Evolutionary conservation across 495 filamentous ascomycete species (phyloP).

Genomic region (Aspergillus egyptiacus): DNA sequence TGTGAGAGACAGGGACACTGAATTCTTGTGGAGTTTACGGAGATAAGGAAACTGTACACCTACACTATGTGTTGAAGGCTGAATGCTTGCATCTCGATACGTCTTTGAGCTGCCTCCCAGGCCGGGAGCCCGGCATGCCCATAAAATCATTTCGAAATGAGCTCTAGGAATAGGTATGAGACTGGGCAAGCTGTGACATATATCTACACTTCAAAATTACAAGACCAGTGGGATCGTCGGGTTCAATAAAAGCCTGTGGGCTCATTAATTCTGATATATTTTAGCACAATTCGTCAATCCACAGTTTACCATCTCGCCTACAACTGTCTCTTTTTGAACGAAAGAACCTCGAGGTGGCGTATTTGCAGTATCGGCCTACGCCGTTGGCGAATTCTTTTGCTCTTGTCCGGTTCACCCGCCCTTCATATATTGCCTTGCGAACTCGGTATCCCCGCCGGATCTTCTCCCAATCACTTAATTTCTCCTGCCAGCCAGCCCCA

Average conservation of each 20-base stretch:
- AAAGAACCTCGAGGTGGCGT: conserved; percentile 12
- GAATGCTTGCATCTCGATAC: background rate
- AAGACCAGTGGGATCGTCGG: background rate
- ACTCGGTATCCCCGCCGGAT: conserved; percentile 33
- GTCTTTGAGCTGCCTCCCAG: background rate
- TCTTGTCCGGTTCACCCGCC: conserved; percentile 31
- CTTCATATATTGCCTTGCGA: conserved; percentile 31
- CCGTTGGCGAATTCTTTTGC: conserved; percentile 26
- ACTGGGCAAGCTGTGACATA: conserved; percentile 5
- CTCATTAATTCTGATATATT: conserved; percentile 3
- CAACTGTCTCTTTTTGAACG: background rate
- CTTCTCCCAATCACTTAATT: conserved; percentile 36
- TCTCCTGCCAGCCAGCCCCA: conserved; percentile 41
- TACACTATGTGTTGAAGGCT: conserved; percentile 7
- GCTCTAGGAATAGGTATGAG: background rate
- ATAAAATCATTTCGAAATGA: background rate
- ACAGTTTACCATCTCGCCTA: background rate
- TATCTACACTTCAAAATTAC: background rate
- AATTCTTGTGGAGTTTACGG: conserved; percentile 37
- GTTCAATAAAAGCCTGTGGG: background rate
- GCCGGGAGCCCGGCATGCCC: background rate
- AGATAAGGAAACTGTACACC: conserved; percentile 24
- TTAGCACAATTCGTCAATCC: background rate
- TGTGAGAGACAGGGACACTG: conserved; percentile 19
- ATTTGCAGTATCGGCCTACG: conserved; percentile 20